Conservation (phyloP, 1,284 basidiomycete genomes). For the Naganishia cerealis region DNA sequence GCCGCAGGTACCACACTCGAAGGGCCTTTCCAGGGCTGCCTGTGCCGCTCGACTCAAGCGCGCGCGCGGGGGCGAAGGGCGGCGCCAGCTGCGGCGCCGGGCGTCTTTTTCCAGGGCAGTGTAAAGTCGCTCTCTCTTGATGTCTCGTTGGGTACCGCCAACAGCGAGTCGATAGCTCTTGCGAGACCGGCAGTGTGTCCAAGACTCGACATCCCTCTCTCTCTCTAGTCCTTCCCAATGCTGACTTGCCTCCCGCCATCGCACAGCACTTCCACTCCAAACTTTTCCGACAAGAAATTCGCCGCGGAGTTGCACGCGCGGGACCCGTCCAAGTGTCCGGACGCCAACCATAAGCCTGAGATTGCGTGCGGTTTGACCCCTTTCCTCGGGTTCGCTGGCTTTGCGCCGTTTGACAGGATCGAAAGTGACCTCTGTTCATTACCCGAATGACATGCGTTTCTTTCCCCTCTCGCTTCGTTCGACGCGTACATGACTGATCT, state of each 20-base stretch:
- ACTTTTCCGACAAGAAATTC: slow-evolving; percentile 46
- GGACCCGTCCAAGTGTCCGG: slow-evolving; percentile 43
- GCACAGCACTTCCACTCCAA: slow-evolving; percentile 43
- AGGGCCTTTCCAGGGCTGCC: too few species aligned
- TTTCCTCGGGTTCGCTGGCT: slow-evolving; percentile 71
- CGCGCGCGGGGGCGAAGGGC: too few species aligned
- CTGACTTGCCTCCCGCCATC: not conserved
- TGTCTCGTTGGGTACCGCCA: not conserved
- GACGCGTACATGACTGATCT: slow-evolving; percentile 2
- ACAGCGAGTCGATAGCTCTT: too few species aligned
- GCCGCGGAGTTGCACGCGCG: slow-evolving; percentile 43
- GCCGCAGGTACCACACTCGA: too few species aligned
- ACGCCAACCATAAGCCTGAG: slow-evolving; percentile 66
- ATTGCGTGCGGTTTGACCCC: slow-evolving; percentile 94
- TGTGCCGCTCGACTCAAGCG: too few species aligned
- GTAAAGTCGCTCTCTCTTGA: too few species aligned
- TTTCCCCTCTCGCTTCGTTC: slow-evolving; percentile 10
- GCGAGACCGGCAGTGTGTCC: too few species aligned
- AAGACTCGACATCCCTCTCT: not conserved
- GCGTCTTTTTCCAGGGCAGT: too few species aligned
- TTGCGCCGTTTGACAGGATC: slow-evolving; percentile 42
- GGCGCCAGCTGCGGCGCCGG: too few species aligned
- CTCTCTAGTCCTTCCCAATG: too few species aligned
- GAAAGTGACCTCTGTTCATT: slow-evolving; percentile 32
- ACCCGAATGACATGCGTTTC: slow-evolving; percentile 35